These are phyloP conservation scores for Microsporum ferrugineum DNA, from an alignment of 2,329 filamentous ascomycete species.

Conservation along the genomic window DNA sequence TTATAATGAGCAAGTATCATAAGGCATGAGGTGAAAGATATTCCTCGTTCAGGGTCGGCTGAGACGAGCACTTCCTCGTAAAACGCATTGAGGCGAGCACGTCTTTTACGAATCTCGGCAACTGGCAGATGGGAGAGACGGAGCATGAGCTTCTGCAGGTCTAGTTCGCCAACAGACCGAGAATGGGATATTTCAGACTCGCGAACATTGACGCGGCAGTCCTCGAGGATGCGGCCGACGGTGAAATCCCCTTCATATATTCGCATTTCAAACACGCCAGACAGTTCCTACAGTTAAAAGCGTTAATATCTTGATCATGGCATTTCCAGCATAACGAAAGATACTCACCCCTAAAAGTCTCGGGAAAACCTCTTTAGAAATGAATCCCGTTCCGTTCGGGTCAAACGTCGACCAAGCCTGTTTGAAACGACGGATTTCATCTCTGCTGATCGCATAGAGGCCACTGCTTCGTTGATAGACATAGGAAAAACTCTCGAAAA, in stretches of 20 bases:
- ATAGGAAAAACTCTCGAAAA: constrained; percentile 98
- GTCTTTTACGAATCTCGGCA: constrained; percentile 58
- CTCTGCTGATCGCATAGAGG: constrained; percentile 77
- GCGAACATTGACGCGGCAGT: constrained; percentile 54
- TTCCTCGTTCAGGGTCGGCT: constrained; percentile 76
- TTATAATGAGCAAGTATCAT: constrained; percentile 98
- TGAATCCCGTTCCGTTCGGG: constrained; percentile 80
- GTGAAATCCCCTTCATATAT: constrained; percentile 89
- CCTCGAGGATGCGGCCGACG: constrained; percentile 73
- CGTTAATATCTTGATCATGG: not conserved
- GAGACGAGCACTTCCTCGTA: constrained; percentile 94
- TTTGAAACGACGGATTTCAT: constrained; percentile 94
- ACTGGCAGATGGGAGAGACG: constrained; percentile 65
- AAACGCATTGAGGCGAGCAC: constrained; percentile 80
- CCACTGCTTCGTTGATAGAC: constrained; percentile 94
- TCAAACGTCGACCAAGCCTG: constrained; percentile 96
- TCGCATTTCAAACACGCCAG: constrained; percentile 92
- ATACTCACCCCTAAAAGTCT: constrained; percentile 62
- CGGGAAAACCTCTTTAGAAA: constrained; percentile 80
- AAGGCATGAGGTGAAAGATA: constrained; percentile 80
- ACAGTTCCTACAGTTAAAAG: constrained; percentile 54
- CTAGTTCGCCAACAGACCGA: constrained; percentile 45
- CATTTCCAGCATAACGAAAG: not conserved
- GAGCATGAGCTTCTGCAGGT: constrained; percentile 63
- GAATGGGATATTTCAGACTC: constrained; percentile 30